phyloP scores from a whole-genome alignment of 2,329 filamentous ascomycete genomes.

The Paecilomyces variotii region DNA sequence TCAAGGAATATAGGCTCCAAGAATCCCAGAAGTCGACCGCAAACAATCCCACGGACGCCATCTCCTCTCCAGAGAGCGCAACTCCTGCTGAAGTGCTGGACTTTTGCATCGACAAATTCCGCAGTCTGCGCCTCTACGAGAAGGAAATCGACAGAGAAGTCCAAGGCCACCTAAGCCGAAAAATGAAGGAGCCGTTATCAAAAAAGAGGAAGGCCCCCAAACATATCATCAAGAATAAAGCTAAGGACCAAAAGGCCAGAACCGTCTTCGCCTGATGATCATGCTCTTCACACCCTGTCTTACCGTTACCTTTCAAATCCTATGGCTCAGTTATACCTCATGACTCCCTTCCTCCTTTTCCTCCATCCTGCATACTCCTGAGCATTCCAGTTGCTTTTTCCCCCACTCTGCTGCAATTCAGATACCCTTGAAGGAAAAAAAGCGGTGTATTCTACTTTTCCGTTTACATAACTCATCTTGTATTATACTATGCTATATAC shows the following conservation, averaged over 20 bases:
- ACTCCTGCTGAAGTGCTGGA: slow-evolving; percentile 17
- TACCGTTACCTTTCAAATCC: no score
- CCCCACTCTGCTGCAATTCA: background rate
- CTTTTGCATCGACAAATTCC: slow-evolving; percentile 27
- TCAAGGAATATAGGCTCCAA: slow-evolving; percentile 16
- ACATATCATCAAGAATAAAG: background rate
- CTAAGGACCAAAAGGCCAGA: background rate
- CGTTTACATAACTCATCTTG: background rate
- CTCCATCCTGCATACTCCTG: background rate
- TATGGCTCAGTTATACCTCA: background rate
- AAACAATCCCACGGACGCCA: background rate
- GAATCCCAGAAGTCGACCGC: background rate
- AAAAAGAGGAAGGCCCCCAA: background rate
- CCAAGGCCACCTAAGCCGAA: slow-evolving; percentile 20
- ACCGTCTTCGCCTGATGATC: background rate
- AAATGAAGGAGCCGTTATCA: slow-evolving; percentile 3
- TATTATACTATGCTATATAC: background rate
- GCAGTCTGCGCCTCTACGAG: slow-evolving; percentile 17
- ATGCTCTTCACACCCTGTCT: no score
- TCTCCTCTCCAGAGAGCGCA: background rate
- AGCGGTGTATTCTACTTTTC: background rate
- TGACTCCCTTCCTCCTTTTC: background rate
- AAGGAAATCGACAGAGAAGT: slow-evolving; percentile 27
- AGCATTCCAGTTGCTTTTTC: background rate
- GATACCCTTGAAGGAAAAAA: background rate